Base-by-base conservation (phyloP, 352 stramenopile species). In the Thraustochytrium striatum region DNA sequence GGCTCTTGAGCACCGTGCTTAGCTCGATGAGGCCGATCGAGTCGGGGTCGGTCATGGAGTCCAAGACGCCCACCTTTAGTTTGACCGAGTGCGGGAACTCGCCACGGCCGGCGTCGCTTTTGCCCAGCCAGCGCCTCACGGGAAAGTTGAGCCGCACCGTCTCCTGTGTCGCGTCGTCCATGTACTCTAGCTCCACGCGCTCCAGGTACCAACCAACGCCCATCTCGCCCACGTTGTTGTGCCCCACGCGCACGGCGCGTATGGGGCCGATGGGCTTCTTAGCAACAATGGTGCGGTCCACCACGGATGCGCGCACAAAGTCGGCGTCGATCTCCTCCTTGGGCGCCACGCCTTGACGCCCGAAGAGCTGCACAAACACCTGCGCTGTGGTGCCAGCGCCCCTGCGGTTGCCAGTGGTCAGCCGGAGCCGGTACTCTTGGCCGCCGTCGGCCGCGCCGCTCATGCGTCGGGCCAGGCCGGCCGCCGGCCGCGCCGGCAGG, bases 1-100 rank as follows among this genome's bases (percentile, higher is more conserved):
- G 65, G 39, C 32, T 5, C 25, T 58, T 75, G 44, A 11, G 43
- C 8, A 39, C 65, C 16, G 16, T 33, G 32, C 43, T 50, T 16
- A 72, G 21, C 36, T 62, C 30, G 19, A 62, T 43, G 21, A 61
- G 39, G 41, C 65, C 61, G 5, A 43, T 75, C 25, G 65, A n/a
- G n/a, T n/a, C n/a, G n/a, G n/a, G 65, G 36, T 75, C 65, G 9
- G 65, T 75, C 65, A 75, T 75, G 21, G 65, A 75, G 36, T 75
- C 65, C 0, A 38, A 30, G 21, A 75, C 32, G 25, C 65, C 65
- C 11, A 72, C 65, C 7, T 43, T 16, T 19, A 75, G 32, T 32
- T 61, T 39, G n/a, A 75, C 65, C 5, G 2, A 75, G 21, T 30
- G 65, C 35, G 65, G 65, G 39, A 61, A 75, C 30, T 25, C 61